Percentiles rank a stretch among this genome's conserved stretches.
Evolutionary conservation across 2,329 filamentous ascomycete species (phyloP).

Genomic region (Dothiorella sarmentorum): DNA sequence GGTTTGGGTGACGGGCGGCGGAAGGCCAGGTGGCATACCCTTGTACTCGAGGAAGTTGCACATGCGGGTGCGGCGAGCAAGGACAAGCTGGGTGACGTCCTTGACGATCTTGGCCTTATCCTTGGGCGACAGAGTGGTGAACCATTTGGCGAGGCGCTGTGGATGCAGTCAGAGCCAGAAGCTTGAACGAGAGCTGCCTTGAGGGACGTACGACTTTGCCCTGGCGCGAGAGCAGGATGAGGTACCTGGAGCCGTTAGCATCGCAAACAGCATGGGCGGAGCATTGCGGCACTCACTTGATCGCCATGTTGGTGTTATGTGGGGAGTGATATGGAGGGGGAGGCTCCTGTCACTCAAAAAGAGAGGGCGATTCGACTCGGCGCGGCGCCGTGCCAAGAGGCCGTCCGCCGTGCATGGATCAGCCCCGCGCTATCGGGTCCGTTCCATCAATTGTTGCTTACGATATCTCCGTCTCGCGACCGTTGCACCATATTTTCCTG

Average conservation of each 20-base stretch:
- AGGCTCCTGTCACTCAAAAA: not conserved
- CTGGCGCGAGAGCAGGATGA: conserved; percentile 95
- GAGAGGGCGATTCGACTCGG: not conserved
- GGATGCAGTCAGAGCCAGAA: conserved; percentile 20
- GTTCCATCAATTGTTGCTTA: conserved; percentile 10
- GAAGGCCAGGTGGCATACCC: conserved; percentile 52
- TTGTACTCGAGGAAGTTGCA: conserved; percentile 99
- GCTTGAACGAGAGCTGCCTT: conserved; percentile 39
- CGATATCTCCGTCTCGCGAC: not conserved
- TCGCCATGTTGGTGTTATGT: conserved; percentile 45
- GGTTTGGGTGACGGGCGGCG: conserved; percentile 10
- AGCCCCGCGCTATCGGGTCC: no score
- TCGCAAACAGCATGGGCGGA: not conserved
- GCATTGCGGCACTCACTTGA: conserved; percentile 45
- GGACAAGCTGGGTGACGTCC: conserved; percentile 95
- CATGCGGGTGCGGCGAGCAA: conserved; percentile 95
- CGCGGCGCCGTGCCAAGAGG: not conserved
- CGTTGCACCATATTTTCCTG: not conserved
- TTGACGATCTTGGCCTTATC: conserved; percentile 99
- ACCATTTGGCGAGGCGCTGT: conserved; percentile 98
- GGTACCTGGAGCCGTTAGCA: conserved; percentile 61
- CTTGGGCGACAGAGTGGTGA: conserved; percentile 93
- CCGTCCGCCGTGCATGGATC: conserved; percentile 2
- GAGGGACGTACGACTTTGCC: conserved; percentile 86
- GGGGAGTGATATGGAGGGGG: conserved; percentile 7